These are phyloP conservation scores for Hydnomerulius pinastri DNA, from an alignment of 768 basidiomycete genomes.

Conservation along the genomic window DNA sequence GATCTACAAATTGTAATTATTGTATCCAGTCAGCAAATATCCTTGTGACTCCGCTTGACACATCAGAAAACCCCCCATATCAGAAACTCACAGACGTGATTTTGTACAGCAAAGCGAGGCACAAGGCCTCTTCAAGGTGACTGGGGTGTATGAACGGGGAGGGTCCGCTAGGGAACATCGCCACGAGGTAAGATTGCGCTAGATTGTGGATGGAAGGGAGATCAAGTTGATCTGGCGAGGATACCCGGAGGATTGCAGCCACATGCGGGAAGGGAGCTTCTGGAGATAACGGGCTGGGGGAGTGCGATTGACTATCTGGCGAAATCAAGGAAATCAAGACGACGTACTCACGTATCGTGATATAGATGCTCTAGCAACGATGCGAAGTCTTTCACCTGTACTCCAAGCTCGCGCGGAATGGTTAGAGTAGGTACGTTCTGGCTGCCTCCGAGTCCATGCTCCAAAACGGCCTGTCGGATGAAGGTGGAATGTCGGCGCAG, in stretches of 20 bases:
- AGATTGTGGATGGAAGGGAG: slow-evolving; percentile 52
- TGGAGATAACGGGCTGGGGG: slow-evolving; percentile 46
- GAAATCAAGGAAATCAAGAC: neutral
- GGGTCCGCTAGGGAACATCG: slow-evolving; percentile 53
- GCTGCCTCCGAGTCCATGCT: slow-evolving; percentile 5
- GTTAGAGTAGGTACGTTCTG: slow-evolving; percentile 17
- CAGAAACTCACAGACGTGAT: slow-evolving; percentile 48
- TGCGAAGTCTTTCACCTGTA: slow-evolving; percentile 51
- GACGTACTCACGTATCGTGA: slow-evolving; percentile 59
- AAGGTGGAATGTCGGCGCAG: slow-evolving; percentile 51
- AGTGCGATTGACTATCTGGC: neutral
- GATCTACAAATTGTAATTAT: slow-evolving; percentile 46
- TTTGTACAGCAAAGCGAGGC: slow-evolving; percentile 48
- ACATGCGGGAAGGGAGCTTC: slow-evolving; percentile 48
- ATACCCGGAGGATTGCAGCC: slow-evolving; percentile 56
- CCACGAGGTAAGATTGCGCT: slow-evolving; percentile 44
- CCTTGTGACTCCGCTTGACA: neutral
- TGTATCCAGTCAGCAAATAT: neutral
- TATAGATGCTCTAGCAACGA: slow-evolving; percentile 65
- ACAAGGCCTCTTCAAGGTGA: slow-evolving; percentile 54
- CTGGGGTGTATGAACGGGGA: slow-evolving; percentile 43
- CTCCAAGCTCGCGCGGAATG: slow-evolving; percentile 40
- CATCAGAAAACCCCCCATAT: neutral
- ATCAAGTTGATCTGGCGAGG: slow-evolving; percentile 57
- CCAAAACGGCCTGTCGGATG: slow-evolving; percentile 11